These are phyloP conservation scores for Apostasia shenzhenica DNA, from an alignment of 106 monocot species.

Conservation along the genomic window DNA sequence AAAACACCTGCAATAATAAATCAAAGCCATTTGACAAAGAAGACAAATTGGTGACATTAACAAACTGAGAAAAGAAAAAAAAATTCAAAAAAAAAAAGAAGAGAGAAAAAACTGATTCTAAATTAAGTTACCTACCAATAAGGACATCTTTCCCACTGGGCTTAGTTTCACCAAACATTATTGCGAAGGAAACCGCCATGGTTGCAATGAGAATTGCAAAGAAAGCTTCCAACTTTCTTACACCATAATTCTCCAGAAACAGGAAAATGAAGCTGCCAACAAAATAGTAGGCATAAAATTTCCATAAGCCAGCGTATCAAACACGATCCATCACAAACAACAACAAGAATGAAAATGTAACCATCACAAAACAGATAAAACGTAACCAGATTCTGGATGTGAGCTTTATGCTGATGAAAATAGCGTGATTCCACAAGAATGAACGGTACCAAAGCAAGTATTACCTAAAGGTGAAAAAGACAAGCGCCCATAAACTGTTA, in stretches of 20 bases:
- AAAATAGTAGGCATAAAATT: neutral
- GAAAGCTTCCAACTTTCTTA: constrained; percentile 80
- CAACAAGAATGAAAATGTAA: too few relatives aligned
- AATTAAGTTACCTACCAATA: constrained; percentile 24
- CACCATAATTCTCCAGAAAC: constrained; percentile 82
- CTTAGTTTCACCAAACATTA: constrained; percentile 75
- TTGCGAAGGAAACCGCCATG: constrained; percentile 73
- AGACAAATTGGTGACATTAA: too few relatives aligned
- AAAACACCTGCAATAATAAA: constrained; percentile 38
- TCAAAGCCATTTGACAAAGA: neutral
- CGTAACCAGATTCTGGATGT: too few relatives aligned
- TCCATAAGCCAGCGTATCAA: too few relatives aligned
- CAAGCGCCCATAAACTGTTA: too few relatives aligned
- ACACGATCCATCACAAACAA: too few relatives aligned
- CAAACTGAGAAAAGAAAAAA: neutral
- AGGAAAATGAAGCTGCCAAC: constrained; percentile 67
- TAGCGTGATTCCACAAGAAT: too few relatives aligned
- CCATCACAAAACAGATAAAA: too few relatives aligned
- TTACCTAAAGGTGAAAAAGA: too few relatives aligned
- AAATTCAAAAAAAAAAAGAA: neutral
- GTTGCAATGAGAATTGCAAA: constrained; percentile 70
- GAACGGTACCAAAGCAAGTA: too few relatives aligned
- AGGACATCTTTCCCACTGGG: constrained; percentile 63
- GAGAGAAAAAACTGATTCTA: neutral
- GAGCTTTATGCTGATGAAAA: too few relatives aligned